A percentile compares a stretch with the other conserved stretches of the same genome.
These are phyloP conservation scores for Barnettozyma vustinii DNA, from an alignment of 805 yeast genomes.

Conservation along the genomic window DNA sequence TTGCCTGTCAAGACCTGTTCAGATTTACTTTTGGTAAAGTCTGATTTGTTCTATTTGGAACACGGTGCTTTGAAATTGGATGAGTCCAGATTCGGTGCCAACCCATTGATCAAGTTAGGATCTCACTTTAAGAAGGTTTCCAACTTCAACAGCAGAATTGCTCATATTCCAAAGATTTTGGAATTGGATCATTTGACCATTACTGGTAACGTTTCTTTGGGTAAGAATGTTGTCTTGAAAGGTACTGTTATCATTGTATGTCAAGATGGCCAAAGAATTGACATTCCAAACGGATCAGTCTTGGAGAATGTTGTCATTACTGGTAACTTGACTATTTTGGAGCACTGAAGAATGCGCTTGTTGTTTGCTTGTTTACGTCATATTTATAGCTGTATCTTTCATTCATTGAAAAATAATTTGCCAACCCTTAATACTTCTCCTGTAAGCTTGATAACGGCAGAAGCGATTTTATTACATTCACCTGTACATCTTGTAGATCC, in stretches of 20 bases:
- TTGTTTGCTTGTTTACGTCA: not conserved
- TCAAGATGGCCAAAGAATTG: constrained; percentile 93
- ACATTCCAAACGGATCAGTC: constrained; percentile 93
- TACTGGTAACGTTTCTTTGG: constrained; percentile 92
- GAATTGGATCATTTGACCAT: constrained; percentile 97
- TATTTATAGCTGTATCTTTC: not conserved
- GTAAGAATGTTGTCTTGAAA: constrained; percentile 84
- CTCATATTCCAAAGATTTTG: constrained; percentile 93
- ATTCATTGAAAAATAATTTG: not conserved
- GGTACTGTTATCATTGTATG: constrained; percentile 98
- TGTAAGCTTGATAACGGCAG: not conserved
- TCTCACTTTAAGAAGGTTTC: constrained; percentile 94
- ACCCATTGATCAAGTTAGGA: constrained; percentile 93
- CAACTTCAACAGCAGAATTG: constrained; percentile 82
- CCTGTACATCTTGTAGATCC: too few species aligned
- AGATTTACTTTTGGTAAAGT: constrained; percentile 88
- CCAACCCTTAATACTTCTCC: not conserved
- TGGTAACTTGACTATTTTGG: constrained; percentile 91
- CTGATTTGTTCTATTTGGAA: constrained; percentile 84
- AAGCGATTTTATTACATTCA: too few species aligned
- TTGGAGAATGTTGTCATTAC: constrained; percentile 96
- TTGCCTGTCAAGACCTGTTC: constrained; percentile 98
- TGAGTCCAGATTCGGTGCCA: constrained; percentile 80
- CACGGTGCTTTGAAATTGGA: constrained; percentile 88
- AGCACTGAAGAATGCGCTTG: constrained; percentile 48